Base-by-base conservation (phyloP, 176 grass and related monocot species). In the Carex parvula region DNA sequence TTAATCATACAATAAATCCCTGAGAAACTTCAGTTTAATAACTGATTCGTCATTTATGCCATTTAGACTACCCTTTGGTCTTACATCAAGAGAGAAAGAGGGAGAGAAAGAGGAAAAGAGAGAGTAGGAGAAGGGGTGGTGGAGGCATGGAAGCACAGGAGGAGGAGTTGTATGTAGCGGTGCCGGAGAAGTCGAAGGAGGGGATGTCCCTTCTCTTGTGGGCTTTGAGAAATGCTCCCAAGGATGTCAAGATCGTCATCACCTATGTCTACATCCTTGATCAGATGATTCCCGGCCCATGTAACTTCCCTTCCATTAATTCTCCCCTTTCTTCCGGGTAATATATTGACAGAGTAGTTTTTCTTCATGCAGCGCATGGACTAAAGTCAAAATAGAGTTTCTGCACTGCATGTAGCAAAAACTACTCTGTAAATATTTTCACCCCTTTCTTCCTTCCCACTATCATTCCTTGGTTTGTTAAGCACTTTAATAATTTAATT, bases 281-380 rank as follows among this genome's bases (percentile, higher is more conserved):
- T 16, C 85, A 92, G 79, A 92, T 88, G 85, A 94, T 97, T 63
- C 90, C 92, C 60, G 85, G 88, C 41, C 90, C 73, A 77, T 77
- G 94, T 97, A 94, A 56, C 83, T 84, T 78, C 46, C 62, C 59
- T n/a, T 48, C 58, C 20, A 39, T 74, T 74, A 29, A 29, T 5
- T 75, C 12, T 75, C 20, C 17, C 14, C 12, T 66, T 17, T 20
- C 4, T 39, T 70, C 33, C 15, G 37, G 37, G 37, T 39, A 39
- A 39, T 39, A 39, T 39, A 6, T 39, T 39, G 37, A 39, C 37
- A 39, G 37, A 39, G 37, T 0, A 39, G 5, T 39, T 5, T 39
- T 39, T 39, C 37, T 39, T 39, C 37, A 39, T 39, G 37, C 37
- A 39, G 37, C 4, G 37, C 37, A 39, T 0, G 5, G 0, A 39